Evolutionary conservation across 169 alveolate species (phyloP).

Genomic region (Babesia bigemina): DNA sequence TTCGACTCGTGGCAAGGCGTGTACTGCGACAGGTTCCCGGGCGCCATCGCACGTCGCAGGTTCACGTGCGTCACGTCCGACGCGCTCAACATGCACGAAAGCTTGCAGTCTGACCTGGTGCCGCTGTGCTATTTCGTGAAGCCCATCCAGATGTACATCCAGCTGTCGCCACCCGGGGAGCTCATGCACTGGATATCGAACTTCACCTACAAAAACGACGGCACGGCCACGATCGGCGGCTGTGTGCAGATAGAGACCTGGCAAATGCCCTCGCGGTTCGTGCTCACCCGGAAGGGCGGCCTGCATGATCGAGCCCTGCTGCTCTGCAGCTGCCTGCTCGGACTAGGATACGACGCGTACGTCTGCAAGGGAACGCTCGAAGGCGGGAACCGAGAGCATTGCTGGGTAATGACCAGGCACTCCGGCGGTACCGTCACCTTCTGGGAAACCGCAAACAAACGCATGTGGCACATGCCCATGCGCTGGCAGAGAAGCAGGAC

Average conservation of each 20-base stretch:
- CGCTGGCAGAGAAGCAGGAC: conserved; percentile 11
- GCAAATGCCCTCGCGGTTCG: conserved; percentile 60
- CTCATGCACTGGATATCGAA: conserved; percentile 70
- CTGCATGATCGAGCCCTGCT: conserved; percentile 63
- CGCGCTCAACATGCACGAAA: conserved; percentile 18
- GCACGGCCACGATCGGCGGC: conserved; percentile 27
- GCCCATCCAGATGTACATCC: conserved; percentile 55
- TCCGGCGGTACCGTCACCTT: conserved; percentile 60
- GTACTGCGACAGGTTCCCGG: conserved; percentile 80
- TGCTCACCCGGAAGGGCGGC: conserved; percentile 65
- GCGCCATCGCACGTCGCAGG: conserved; percentile 68
- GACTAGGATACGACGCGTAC: conserved; percentile 65
- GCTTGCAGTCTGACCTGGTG: conserved; percentile 39
- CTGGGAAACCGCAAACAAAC: conserved; percentile 70
- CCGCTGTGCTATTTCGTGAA: conserved; percentile 52
- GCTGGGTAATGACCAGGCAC: conserved; percentile 72
- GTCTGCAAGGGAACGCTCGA: conserved; percentile 66
- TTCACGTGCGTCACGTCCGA: conserved; percentile 40
- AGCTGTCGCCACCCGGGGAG: conserved; percentile 56
- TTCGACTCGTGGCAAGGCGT: conserved; percentile 78
- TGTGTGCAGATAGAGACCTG: conserved; percentile 34
- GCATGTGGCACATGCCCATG: conserved; percentile 58
- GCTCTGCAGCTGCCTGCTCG: conserved; percentile 67
- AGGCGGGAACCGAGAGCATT: conserved; percentile 47
- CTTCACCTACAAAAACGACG: conserved; percentile 51